These are phyloP conservation scores for Wolfiporia cocos DNA, from an alignment of 1,284 basidiomycete species.

Conservation along the genomic window DNA sequence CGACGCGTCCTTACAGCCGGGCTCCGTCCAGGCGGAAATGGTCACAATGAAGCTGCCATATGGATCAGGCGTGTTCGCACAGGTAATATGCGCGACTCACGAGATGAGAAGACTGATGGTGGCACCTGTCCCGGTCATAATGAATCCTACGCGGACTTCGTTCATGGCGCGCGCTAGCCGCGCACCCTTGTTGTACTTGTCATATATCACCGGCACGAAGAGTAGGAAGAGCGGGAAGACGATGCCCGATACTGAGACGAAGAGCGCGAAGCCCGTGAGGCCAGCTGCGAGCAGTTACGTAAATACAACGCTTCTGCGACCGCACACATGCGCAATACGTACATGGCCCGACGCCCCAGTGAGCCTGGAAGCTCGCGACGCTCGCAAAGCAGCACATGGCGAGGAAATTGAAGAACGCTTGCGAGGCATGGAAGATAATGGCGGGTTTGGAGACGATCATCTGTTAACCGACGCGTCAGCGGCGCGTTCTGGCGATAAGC, in stretches of 20 bases:
- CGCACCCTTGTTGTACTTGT: conserved; percentile 77
- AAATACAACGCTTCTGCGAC: conserved; percentile 6
- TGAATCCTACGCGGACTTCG: conserved; percentile 77
- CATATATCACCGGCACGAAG: conserved; percentile 75
- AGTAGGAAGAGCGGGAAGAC: conserved; percentile 69
- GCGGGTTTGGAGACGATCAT: conserved; percentile 82
- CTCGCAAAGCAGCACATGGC: conserved; percentile 85
- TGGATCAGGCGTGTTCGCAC: not conserved
- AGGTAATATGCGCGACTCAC: conserved; percentile 33
- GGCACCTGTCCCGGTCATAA: conserved; percentile 66
- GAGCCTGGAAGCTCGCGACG: conserved; percentile 81
- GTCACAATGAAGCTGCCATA: conserved; percentile 58
- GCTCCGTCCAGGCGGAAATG: conserved; percentile 72
- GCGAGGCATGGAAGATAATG: conserved; percentile 65
- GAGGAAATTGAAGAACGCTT: conserved; percentile 87
- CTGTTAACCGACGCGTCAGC: conserved; percentile 33
- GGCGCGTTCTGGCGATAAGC: not conserved
- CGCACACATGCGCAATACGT: conserved; percentile 28
- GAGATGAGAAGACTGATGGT: conserved; percentile 67
- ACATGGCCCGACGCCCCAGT: conserved; percentile 81
- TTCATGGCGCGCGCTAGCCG: conserved; percentile 73
- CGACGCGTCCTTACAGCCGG: conserved; percentile 78
- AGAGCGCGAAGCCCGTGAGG: conserved; percentile 79
- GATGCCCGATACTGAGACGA: conserved; percentile 67
- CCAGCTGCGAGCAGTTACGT: conserved; percentile 50